Conservation (phyloP, 176 grass and related monocot genomes). For the Sorghum bicolor region Sorghum_bicolor_NCBIv3 NC_012872.2:5224501-5225000, state of each 20-base stretch:
- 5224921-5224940: slow-evolving; percentile 46
- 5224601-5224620: neutral
- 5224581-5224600: neutral
- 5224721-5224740: neutral
- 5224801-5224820: slow-evolving; percentile 1
- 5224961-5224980: slow-evolving; percentile 34
- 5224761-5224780: slow-evolving; percentile 12
- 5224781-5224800: neutral
- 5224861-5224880: slow-evolving; percentile 30
- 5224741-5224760: slow-evolving; percentile 22
- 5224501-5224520: slow-evolving; percentile 4
- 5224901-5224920: slow-evolving; percentile 16
- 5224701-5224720: slow-evolving; percentile 34
- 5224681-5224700: slow-evolving; percentile 35
- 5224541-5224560: slow-evolving; percentile 33
- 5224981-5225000: slow-evolving; percentile 10
- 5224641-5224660: slow-evolving; percentile 22
- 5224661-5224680: slow-evolving; percentile 1
- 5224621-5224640: slow-evolving; percentile 8
- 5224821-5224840: slow-evolving; percentile 30
- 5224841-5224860: slow-evolving; percentile 33
- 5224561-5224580: slow-evolving; percentile 31
- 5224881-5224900: slow-evolving; percentile 29
- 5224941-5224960: slow-evolving; percentile 37
- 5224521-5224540: slow-evolving; percentile 7